Evolutionary conservation across 2,329 filamentous ascomycete species (phyloP).

Genomic region (Penicillium sp.): DNA sequence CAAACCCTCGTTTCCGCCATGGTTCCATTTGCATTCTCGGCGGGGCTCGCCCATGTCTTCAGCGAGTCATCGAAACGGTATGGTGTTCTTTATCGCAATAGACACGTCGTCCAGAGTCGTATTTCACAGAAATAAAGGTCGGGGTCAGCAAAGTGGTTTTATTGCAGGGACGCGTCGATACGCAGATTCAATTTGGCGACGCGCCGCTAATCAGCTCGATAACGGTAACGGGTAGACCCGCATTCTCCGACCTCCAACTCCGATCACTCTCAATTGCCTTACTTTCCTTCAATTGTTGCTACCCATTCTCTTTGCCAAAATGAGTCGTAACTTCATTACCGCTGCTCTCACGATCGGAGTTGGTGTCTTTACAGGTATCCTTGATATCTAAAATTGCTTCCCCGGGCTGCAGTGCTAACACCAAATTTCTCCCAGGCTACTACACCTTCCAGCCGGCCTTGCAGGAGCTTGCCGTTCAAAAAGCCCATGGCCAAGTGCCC

Average conservation of each 20-base stretch:
- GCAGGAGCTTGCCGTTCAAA: slow-evolving; percentile 36
- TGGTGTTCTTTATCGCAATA: background rate
- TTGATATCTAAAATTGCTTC: background rate
- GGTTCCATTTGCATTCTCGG: slow-evolving; percentile 44
- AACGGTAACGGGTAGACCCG: slow-evolving; percentile 20
- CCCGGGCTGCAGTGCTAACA: slow-evolving; percentile 8
- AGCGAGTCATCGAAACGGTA: slow-evolving; percentile 26
- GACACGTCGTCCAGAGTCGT: background rate
- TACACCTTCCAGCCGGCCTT: slow-evolving; percentile 47
- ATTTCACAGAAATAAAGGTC: background rate
- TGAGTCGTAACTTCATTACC: slow-evolving; percentile 42
- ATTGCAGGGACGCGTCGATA: slow-evolving; percentile 1
- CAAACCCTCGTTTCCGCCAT: slow-evolving; percentile 54
- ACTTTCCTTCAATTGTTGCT: background rate
- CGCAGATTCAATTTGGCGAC: slow-evolving; percentile 23
- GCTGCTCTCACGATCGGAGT: slow-evolving; percentile 40
- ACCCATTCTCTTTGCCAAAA: slow-evolving; percentile 10
- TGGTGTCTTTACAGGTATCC: slow-evolving; percentile 41
- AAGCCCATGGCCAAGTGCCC: slow-evolving; percentile 17
- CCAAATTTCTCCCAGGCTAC: slow-evolving; percentile 35
- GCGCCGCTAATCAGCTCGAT: slow-evolving; percentile 25
- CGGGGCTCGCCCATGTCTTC: slow-evolving; percentile 39
- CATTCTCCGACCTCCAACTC: slow-evolving; percentile 15
- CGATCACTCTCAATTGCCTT: slow-evolving; percentile 1
- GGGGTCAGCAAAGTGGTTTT: background rate